Percentiles rank a stretch among this genome's conserved stretches.
Evolutionary conservation across 352 stramenopile species (phyloP).

Genomic region (Pythium phragmitis): DNA sequence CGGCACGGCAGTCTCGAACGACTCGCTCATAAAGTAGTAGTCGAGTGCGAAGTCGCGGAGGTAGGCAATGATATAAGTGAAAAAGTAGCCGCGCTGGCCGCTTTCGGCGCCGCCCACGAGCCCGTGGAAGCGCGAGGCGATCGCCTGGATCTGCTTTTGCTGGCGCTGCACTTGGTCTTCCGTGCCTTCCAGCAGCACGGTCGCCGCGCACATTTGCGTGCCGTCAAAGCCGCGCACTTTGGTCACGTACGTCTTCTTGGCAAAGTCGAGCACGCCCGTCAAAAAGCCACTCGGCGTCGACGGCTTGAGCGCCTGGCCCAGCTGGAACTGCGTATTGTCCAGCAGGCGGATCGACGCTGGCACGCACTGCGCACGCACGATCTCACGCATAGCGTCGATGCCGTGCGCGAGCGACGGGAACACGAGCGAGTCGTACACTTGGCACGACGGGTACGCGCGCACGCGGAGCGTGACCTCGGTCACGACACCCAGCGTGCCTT

Average conservation of each 20-base stretch:
- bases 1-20: slow-evolving; percentile 86
- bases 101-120: slow-evolving; percentile 82
- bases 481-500: slow-evolving; percentile 95
- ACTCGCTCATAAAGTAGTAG: slow-evolving; percentile 92
- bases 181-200: slow-evolving; percentile 86
- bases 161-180: slow-evolving; percentile 45
- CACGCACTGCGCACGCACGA: slow-evolving; percentile 59
- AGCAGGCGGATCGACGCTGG: slow-evolving; percentile 91
- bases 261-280: slow-evolving; percentile 59
- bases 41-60: slow-evolving; percentile 92
- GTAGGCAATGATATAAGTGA: slow-evolving; percentile 95
- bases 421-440: slow-evolving; percentile 90
- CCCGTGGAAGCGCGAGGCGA: slow-evolving; percentile 77
- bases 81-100: slow-evolving; percentile 91
- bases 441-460: slow-evolving; percentile 70
- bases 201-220: slow-evolving; percentile 81
- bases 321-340: slow-evolving; percentile 94
- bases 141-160: slow-evolving; percentile 53
- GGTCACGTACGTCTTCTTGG: slow-evolving; percentile 85
- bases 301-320: slow-evolving; percentile 91
- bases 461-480: slow-evolving; percentile 93
- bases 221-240: slow-evolving; percentile 75
- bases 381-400: slow-evolving; percentile 75
- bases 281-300: slow-evolving; percentile 46
- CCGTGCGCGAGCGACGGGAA: slow-evolving; percentile 85